Evolutionary conservation across 345 rosid species (phyloP).

Genomic region (Dovyalis caffra): DNA sequence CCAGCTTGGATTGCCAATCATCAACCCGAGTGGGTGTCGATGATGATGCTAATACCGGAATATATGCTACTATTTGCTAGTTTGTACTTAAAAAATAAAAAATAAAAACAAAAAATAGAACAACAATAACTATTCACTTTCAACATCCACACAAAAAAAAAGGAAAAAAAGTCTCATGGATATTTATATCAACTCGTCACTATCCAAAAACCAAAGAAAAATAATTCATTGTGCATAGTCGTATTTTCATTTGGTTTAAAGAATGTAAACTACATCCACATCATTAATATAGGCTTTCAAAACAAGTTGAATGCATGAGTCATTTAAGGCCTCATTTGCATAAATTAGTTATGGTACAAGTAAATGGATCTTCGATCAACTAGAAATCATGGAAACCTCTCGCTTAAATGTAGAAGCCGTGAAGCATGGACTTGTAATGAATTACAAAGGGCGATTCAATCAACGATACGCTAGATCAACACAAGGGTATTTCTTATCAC

Average conservation of each 20-base stretch:
- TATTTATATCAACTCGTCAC: too few species aligned
- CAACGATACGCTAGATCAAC: background rate
- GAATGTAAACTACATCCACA: background rate
- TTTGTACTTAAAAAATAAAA: constrained; percentile 5
- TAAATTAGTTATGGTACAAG: background rate
- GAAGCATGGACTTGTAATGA: background rate
- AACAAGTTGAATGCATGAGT: background rate
- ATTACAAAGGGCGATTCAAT: background rate
- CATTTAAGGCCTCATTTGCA: background rate
- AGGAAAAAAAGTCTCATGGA: too few species aligned
- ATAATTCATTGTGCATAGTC: background rate
- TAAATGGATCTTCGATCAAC: background rate
- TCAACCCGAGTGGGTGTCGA: constrained; percentile 87
- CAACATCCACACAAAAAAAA: background rate
- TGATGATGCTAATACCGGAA: constrained; percentile 81
- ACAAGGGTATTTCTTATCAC: background rate
- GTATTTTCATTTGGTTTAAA: background rate
- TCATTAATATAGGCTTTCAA: too few species aligned
- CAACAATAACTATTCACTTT: constrained; percentile 9
- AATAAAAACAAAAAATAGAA: too few species aligned
- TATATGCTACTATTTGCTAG: constrained; percentile 75
- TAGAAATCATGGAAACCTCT: background rate
- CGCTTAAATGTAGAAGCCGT: background rate
- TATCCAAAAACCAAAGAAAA: background rate
- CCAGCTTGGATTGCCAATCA: constrained; percentile 96